A percentile compares a stretch with the other conserved stretches of the same genome.
Evolutionary conservation across 495 filamentous ascomycete genomes (phyloP).

Genomic region (Annulohypoxylon stygium): DNA sequence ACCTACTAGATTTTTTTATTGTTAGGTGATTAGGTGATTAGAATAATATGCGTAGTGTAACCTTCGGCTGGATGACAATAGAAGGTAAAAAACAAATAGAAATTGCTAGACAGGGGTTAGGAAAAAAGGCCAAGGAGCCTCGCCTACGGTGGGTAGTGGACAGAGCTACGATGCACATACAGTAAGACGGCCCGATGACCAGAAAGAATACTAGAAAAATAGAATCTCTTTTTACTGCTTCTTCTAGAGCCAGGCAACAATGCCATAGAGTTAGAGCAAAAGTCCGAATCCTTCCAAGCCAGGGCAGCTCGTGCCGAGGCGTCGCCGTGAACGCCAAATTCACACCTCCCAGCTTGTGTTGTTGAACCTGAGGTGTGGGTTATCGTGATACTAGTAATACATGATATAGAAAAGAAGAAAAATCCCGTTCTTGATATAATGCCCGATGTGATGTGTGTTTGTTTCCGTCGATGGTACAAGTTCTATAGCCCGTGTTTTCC

Average conservation of each 20-base stretch:
- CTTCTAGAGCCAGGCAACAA: constrained; percentile 24
- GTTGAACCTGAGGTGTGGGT: constrained; percentile 8
- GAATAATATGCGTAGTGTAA: constrained; percentile 10
- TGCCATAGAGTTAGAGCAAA: constrained; percentile 16
- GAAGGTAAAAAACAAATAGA: constrained; percentile 9
- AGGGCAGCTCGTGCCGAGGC: constrained; percentile 12
- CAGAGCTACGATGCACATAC: constrained; percentile 16
- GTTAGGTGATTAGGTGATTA: constrained; percentile 18
- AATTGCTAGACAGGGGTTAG: constrained; percentile 19
- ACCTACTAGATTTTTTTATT: constrained; percentile 16
- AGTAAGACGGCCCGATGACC: constrained; percentile 17
- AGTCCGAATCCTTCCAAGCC: constrained; percentile 23
- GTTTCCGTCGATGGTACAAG: constrained; percentile 29
- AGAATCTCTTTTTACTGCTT: constrained; percentile 24
- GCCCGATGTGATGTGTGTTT: constrained; percentile 18
- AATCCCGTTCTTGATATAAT: constrained; percentile 24
- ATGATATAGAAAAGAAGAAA: constrained; percentile 30
- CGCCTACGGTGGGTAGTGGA: constrained; percentile 1
- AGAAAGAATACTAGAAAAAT: constrained; percentile 19
- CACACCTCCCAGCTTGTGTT: not conserved
- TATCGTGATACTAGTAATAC: constrained; percentile 36
- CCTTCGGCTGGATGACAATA: not conserved
- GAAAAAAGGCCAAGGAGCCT: not conserved
- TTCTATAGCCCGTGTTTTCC: constrained; percentile 41
- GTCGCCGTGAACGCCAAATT: constrained; percentile 7